Evolutionary conservation across 2,329 filamentous ascomycete genomes (phyloP).

Genomic region (Penicillium digitatum): DNA sequence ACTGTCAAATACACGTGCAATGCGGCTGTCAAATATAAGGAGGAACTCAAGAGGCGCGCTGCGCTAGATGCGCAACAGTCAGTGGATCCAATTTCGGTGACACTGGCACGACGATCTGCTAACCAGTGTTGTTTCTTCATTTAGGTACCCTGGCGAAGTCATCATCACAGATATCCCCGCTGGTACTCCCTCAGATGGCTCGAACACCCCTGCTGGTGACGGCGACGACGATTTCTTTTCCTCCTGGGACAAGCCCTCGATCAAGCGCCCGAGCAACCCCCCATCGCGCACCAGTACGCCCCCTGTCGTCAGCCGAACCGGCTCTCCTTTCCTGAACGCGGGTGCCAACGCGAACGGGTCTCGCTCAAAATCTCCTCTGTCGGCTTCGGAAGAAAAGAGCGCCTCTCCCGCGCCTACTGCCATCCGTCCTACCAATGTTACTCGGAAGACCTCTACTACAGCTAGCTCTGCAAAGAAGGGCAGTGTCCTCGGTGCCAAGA

Average conservation of each 20-base stretch:
- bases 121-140: slow-evolving; percentile 7
- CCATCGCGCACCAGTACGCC: slow-evolving; percentile 86
- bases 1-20: slow-evolving; percentile 96
- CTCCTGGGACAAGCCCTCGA: slow-evolving; percentile 95
- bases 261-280: slow-evolving; percentile 93
- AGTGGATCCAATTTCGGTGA: slow-evolving; percentile 31
- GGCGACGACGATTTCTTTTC: slow-evolving; percentile 94
- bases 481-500: slow-evolving; percentile 82
- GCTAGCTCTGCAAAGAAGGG: slow-evolving; percentile 68
- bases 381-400: slow-evolving; percentile 52
- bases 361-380: slow-evolving; percentile 80
- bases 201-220: slow-evolving; percentile 75
- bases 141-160: slow-evolving; percentile 78
- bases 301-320: slow-evolving; percentile 71
- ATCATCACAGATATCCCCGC: slow-evolving; percentile 70
- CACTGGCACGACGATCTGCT: slow-evolving; percentile 2
- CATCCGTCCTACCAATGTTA: slow-evolving; percentile 71
- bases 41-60: slow-evolving; percentile 83
- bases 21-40: slow-evolving; percentile 96
- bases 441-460: slow-evolving; percentile 67
- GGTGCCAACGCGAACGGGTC: slow-evolving; percentile 62
- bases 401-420: slow-evolving; percentile 56
- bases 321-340: slow-evolving; percentile 84
- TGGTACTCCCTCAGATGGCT: slow-evolving; percentile 58
- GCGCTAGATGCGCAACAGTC: slow-evolving; percentile 81